Conservation (phyloP, 768 basidiomycete genomes). For the Amanita molliuscula region DNA sequence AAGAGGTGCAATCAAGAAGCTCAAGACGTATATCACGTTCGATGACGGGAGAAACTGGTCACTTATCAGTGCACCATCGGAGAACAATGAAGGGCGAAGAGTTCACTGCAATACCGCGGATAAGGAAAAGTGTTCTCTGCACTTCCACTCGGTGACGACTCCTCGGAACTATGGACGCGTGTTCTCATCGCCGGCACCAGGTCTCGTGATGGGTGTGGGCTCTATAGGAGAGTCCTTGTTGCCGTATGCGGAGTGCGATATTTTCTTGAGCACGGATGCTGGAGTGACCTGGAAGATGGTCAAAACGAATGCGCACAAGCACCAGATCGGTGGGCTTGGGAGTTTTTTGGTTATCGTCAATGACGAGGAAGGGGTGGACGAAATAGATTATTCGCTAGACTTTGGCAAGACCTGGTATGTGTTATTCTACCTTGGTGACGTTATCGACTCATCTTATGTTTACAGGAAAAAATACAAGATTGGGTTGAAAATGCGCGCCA, state of each 20-base stretch:
- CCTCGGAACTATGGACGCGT: constrained; percentile 92
- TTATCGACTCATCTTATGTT: constrained; percentile 1
- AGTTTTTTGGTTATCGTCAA: constrained; percentile 75
- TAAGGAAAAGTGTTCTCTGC: constrained; percentile 62
- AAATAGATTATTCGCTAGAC: constrained; percentile 71
- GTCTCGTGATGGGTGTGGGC: constrained; percentile 95
- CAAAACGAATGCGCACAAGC: constrained; percentile 70
- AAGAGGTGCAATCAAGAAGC: constrained; percentile 53
- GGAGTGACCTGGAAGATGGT: constrained; percentile 84
- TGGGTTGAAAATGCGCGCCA: constrained; percentile 60
- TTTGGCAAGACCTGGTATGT: constrained; percentile 76
- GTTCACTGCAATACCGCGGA: constrained; percentile 54
- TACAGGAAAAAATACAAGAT: constrained; percentile 62
- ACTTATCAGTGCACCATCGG: constrained; percentile 44
- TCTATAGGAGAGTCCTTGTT: constrained; percentile 61
- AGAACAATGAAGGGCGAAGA: constrained; percentile 50
- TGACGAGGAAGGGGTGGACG: constrained; percentile 70
- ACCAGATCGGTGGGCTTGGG: constrained; percentile 90
- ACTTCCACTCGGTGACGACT: constrained; percentile 86
- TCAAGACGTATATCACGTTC: constrained; percentile 79
- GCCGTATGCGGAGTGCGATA: constrained; percentile 81
- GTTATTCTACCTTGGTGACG: not conserved
- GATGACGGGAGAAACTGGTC: constrained; percentile 82
- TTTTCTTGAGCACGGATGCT: constrained; percentile 86
- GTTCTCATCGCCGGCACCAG: constrained; percentile 92